phyloP scores from a whole-genome alignment of 352 stramenopile genomes.

The Pseudoperonospora humuli region DNA sequence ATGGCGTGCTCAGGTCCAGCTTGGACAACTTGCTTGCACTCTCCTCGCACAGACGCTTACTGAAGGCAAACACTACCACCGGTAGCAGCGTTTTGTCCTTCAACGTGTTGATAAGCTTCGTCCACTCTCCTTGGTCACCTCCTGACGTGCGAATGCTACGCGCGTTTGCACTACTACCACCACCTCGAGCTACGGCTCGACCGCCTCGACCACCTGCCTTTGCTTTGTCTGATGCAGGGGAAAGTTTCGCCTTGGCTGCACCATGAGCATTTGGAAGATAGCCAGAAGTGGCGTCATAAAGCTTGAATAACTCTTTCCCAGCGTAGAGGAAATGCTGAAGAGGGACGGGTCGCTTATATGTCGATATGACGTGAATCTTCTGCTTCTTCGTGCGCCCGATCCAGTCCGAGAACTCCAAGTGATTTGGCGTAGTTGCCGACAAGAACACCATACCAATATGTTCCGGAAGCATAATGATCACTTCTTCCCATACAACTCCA shows the following conservation, averaged over 20 bases:
- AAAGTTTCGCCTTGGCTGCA: conserved; percentile 59
- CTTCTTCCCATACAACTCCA: conserved; percentile 96
- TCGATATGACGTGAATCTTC: conserved; percentile 97
- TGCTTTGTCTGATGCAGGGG: conserved; percentile 46
- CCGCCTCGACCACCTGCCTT: conserved; percentile 32
- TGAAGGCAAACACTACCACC: conserved; percentile 93
- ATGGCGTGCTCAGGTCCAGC: conserved; percentile 59
- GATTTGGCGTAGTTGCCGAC: conserved; percentile 97
- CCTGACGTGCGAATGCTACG: conserved; percentile 48
- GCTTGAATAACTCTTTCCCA: conserved; percentile 90
- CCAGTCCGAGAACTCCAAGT: conserved; percentile 98
- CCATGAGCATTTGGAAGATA: conserved; percentile 52
- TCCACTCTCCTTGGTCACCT: conserved; percentile 81
- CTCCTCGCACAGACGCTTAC: conserved; percentile 79
- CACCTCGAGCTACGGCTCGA: conserved; percentile 18
- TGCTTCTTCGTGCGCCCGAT: conserved; percentile 95
- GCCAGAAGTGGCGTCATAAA: conserved; percentile 45
- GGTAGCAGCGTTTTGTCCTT: conserved; percentile 90
- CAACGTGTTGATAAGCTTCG: conserved; percentile 78
- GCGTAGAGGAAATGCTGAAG: conserved; percentile 95
- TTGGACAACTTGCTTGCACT: conserved; percentile 71
- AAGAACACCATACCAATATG: conserved; percentile 98
- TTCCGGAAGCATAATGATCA: conserved; percentile 97
- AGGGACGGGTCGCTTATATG: conserved; percentile 94
- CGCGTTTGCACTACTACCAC: conserved; percentile 35